Conservation (phyloP, 345 rosid genomes). For the Dipteronia dyeriana region DNA sequence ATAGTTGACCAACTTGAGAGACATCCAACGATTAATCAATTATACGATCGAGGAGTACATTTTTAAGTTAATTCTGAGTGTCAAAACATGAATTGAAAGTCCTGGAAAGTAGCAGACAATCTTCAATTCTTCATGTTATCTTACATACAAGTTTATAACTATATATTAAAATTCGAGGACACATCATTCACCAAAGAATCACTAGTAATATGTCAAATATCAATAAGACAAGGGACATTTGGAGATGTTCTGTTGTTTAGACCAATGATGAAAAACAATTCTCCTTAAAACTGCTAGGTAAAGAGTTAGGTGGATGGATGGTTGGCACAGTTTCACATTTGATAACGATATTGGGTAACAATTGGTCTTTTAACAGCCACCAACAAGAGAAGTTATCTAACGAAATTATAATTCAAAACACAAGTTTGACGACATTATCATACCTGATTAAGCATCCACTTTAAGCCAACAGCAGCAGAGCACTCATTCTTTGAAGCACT, state of each 20-base stretch:
- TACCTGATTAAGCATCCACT: slow-evolving; percentile 99
- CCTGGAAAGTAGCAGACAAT: background rate
- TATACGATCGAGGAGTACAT: background rate
- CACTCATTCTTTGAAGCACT: slow-evolving; percentile 98
- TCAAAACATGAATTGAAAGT: background rate
- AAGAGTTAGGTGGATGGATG: slow-evolving; percentile 5
- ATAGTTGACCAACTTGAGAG: background rate
- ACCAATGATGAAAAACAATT: background rate
- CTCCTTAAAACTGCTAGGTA: background rate
- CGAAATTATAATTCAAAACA: background rate
- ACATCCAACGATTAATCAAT: background rate
- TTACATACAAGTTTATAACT: background rate
- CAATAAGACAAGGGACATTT: background rate
- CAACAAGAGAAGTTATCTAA: background rate
- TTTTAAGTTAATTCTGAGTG: background rate
- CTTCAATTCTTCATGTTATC: background rate
- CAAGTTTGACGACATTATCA: slow-evolving; percentile 9
- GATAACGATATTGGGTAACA: background rate
- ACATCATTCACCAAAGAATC: background rate
- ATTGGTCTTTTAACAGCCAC: slow-evolving; percentile 4
- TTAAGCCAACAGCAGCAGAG: slow-evolving; percentile 95
- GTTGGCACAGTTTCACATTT: background rate
- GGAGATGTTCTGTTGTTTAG: background rate
- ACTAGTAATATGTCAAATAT: background rate
- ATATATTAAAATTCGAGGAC: background rate